phyloP scores from a whole-genome alignment of 108 stramenopile genomes.

The Asterionellopsis glacialis region DNA sequence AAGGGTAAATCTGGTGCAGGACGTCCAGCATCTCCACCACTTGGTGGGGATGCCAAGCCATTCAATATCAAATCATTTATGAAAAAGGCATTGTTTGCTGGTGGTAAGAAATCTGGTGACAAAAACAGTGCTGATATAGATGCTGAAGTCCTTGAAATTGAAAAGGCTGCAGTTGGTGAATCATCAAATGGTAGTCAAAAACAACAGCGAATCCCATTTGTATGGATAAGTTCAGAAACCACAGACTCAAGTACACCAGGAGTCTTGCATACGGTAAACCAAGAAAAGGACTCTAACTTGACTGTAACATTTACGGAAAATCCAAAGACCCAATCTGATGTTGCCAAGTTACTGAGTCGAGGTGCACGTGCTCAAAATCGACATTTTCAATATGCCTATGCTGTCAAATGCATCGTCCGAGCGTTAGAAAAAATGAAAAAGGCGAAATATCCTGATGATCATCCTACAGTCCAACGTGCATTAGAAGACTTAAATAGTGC shows the following conservation, averaged over 20 bases:
- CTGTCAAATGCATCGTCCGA: constrained; percentile 69
- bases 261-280: constrained; percentile 21
- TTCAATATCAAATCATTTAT: constrained; percentile 43
- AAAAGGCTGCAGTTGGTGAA: constrained; percentile 20
- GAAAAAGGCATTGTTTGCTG: constrained; percentile 31
- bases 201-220: constrained; percentile 10
- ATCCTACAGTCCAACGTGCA: constrained; percentile 46
- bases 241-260: constrained; percentile 19
- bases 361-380: constrained; percentile 50
- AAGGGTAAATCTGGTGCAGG: constrained; percentile 4
- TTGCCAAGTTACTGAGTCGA: constrained; percentile 42
- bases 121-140: constrained; percentile 4
- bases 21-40: background rate
- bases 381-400: constrained; percentile 65
- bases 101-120: constrained; percentile 7
- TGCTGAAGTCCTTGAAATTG: constrained; percentile 15
- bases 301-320: constrained; percentile 36
- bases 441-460: constrained; percentile 48
- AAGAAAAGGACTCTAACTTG: background rate
- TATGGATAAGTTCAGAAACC: constrained; percentile 40
- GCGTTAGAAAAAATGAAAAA: constrained; percentile 46
- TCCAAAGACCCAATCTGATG: constrained; percentile 26
- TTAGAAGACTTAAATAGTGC: constrained; percentile 55
- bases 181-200: background rate
- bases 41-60: background rate